These are phyloP conservation scores for Epichloe glyceriae DNA, from an alignment of 2,329 filamentous ascomycete genomes.

Conservation along the genomic window DNA sequence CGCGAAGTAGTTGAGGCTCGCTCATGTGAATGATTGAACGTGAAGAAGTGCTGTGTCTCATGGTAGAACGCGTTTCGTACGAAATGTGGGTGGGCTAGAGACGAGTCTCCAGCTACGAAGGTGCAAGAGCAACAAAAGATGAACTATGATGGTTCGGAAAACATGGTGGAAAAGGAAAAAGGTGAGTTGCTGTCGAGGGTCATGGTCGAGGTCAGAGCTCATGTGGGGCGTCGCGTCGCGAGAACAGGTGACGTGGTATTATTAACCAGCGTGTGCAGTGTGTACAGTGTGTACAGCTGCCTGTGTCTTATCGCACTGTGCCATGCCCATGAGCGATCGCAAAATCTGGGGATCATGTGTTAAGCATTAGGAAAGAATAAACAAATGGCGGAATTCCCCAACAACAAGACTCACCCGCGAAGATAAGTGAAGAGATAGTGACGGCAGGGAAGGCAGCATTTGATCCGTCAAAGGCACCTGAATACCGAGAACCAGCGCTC, in stretches of 20 bases:
- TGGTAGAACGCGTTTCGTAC: conserved; percentile 4
- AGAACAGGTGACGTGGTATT: conserved; percentile 15
- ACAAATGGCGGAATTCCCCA: conserved; percentile 16
- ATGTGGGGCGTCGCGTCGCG: conserved; percentile 7
- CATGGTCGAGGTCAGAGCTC: not conserved
- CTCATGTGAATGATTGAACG: not conserved
- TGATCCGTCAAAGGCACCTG: conserved; percentile 25
- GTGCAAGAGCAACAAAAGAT: not conserved
- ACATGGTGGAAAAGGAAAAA: not conserved
- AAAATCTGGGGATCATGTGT: too few relatives aligned
- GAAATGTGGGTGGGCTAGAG: not conserved
- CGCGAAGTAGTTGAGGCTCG: conserved; percentile 34
- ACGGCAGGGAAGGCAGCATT: conserved; percentile 36
- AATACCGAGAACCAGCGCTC: conserved; percentile 21
- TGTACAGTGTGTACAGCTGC: not conserved
- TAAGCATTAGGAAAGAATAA: not conserved
- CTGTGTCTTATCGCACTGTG: not conserved
- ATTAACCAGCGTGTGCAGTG: not conserved
- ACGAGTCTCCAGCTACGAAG: not conserved
- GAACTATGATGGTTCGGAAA: not conserved
- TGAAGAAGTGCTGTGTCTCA: conserved; percentile 33
- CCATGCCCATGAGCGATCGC: not conserved
- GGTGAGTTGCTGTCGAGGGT: not conserved
- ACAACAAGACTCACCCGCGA: conserved; percentile 12
- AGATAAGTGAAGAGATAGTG: conserved; percentile 22